Conservation (phyloP, 78 protist species). For the Dictyostelium firmibasis region DNA sequence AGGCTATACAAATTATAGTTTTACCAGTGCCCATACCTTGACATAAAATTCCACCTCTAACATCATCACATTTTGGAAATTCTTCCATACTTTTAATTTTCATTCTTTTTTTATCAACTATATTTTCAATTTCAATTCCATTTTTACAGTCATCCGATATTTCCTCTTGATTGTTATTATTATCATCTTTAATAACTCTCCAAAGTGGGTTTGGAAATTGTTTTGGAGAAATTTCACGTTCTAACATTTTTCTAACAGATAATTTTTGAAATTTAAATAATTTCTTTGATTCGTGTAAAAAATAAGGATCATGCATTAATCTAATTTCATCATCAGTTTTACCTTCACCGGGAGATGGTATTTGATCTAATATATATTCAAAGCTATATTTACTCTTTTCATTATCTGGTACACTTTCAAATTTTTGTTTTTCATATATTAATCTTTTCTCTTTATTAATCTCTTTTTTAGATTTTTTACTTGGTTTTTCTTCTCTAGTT, state of each 20-base stretch:
- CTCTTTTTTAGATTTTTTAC: neutral
- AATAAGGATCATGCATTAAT: neutral
- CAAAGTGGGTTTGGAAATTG: neutral
- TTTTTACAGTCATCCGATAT: no score
- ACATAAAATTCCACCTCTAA: slow-evolving; percentile 67
- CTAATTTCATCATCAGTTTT: neutral
- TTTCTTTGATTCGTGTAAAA: neutral
- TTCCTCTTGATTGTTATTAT: no score
- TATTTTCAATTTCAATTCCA: neutral
- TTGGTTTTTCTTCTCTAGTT: neutral
- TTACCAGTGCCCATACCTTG: slow-evolving; percentile 77
- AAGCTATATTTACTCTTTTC: slow-evolving; percentile 4
- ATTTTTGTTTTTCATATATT: neutral
- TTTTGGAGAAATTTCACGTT: neutral
- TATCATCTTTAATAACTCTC: neutral
- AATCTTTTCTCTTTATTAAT: neutral
- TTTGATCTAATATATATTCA: slow-evolving; percentile 12
- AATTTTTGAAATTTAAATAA: slow-evolving; percentile 8
- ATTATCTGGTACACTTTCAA: neutral
- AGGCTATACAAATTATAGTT: slow-evolving; percentile 61
- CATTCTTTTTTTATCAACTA: neutral
- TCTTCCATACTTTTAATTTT: neutral
- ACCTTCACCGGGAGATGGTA: neutral
- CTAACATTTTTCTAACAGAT: slow-evolving; percentile 4
- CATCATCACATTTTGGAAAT: neutral